A percentile compares a stretch with the other conserved stretches of the same genome.
phyloP scores from a whole-genome alignment of 1,139 yeast species.

The Debaryomyces sp. region DNA sequence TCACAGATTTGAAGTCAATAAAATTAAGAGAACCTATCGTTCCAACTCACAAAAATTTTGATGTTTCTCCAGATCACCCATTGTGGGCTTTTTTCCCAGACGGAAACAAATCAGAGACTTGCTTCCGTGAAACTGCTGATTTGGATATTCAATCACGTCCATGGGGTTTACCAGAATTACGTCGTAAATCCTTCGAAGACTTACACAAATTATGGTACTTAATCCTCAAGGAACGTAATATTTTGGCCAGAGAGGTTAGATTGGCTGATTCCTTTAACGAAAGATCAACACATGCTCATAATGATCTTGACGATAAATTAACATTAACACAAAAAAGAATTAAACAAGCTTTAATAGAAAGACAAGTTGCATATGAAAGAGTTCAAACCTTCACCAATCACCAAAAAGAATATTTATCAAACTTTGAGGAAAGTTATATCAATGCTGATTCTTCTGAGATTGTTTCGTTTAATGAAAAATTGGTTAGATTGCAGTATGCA shows the following conservation, averaged over 20 bases:
- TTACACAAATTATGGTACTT: conserved; percentile 90
- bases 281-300: conserved; percentile 27
- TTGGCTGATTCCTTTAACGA: conserved; percentile 35
- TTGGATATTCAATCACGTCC: conserved; percentile 65
- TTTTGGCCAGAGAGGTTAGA: conserved; percentile 73
- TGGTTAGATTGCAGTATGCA: conserved; percentile 79
- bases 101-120: conserved; percentile 46
- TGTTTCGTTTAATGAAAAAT: conserved; percentile 62
- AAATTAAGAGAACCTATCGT: conserved; percentile 81
- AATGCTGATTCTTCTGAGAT: conserved; percentile 60
- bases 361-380: conserved; percentile 71
- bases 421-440: conserved; percentile 62
- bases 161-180: conserved; percentile 87
- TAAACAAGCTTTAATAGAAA: conserved; percentile 84
- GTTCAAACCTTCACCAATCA: conserved; percentile 54
- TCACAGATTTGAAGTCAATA: conserved; percentile 29
- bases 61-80: conserved; percentile 85
- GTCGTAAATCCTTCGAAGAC: conserved; percentile 91
- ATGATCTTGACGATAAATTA: conserved; percentile 39
- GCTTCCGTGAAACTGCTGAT: conserved; percentile 62
- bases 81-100: conserved; percentile 90
- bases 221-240: conserved; percentile 80
- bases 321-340: conserved; percentile 56
- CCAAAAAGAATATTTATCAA: conserved; percentile 52
- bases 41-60: conserved; percentile 75